A percentile compares a stretch with the other conserved stretches of the same genome.
These are phyloP conservation scores for Lentinula sp. DNA, from an alignment of 768 basidiomycete species.

Conservation along the genomic window DNA sequence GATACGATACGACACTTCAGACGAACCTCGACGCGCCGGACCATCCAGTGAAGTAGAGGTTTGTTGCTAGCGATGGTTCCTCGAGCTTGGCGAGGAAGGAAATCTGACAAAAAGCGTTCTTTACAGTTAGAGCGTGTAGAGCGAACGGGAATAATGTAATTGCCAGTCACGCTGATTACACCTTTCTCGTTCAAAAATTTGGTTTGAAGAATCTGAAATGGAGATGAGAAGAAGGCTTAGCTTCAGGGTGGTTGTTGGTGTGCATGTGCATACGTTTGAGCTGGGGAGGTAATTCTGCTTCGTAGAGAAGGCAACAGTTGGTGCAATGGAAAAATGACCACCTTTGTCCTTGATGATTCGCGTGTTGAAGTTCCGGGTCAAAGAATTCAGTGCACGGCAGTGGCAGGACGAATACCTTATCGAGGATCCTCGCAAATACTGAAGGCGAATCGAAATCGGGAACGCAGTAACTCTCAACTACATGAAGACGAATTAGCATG, in stretches of 20 bases:
- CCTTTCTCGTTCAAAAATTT: slow-evolving; percentile 91
- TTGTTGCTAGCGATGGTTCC: slow-evolving; percentile 33
- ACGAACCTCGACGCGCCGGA: slow-evolving; percentile 69
- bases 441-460: slow-evolving; percentile 94
- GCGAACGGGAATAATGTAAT: neutral
- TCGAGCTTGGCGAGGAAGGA: slow-evolving; percentile 58
- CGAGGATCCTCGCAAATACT: slow-evolving; percentile 83
- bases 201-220: slow-evolving; percentile 70
- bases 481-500: neutral
- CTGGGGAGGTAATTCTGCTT: slow-evolving; percentile 83
- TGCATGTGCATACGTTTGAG: slow-evolving; percentile 53
- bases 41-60: slow-evolving; percentile 77
- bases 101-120: slow-evolving; percentile 40
- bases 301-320: slow-evolving; percentile 57
- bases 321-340: slow-evolving; percentile 89
- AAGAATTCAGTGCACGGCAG: neutral
- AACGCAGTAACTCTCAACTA: slow-evolving; percentile 89
- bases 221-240: slow-evolving; percentile 8
- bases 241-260: slow-evolving; percentile 11
- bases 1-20: neutral
- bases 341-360: slow-evolving; percentile 36
- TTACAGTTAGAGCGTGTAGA: neutral
- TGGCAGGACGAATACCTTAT: slow-evolving; percentile 52
- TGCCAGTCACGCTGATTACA: slow-evolving; percentile 79
- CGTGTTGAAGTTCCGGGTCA: neutral